Conservation (phyloP, 768 basidiomycete species). For the Amanita fuliginea region DNA sequence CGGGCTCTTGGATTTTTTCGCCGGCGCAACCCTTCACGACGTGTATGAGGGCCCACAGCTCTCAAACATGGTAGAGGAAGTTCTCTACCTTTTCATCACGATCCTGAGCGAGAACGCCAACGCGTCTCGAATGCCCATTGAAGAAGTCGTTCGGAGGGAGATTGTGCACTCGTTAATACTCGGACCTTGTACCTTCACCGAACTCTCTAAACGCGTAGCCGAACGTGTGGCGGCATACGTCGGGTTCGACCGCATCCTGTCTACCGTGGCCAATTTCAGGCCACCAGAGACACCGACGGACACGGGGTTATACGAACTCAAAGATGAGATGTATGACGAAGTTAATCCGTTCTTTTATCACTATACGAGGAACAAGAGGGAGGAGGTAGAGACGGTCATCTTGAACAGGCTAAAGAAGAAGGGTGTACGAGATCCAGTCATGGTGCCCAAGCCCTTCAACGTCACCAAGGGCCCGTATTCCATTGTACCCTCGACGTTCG, state of each 20-base stretch:
- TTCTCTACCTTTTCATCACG: slow-evolving; percentile 78
- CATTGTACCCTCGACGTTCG: slow-evolving; percentile 49
- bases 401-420: slow-evolving; percentile 55
- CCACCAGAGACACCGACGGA: slow-evolving; percentile 72
- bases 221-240: slow-evolving; percentile 82
- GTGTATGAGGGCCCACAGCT: slow-evolving; percentile 42
- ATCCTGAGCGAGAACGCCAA: slow-evolving; percentile 76
- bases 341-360: slow-evolving; percentile 96
- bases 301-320: slow-evolving; percentile 80
- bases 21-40: slow-evolving; percentile 24
- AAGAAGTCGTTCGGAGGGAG: slow-evolving; percentile 63
- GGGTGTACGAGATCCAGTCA: slow-evolving; percentile 50
- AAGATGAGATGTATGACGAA: slow-evolving; percentile 71
- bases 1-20: slow-evolving; percentile 71
- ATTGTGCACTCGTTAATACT: slow-evolving; percentile 86
- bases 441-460: slow-evolving; percentile 62
- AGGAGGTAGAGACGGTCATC: slow-evolving; percentile 77
- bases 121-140: slow-evolving; percentile 56
- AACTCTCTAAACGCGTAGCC: slow-evolving; percentile 82
- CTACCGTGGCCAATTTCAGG: slow-evolving; percentile 72
- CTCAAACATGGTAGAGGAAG: slow-evolving; percentile 84
- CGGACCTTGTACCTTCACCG: slow-evolving; percentile 81
- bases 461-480: slow-evolving; percentile 63
- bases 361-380: slow-evolving; percentile 87
- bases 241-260: slow-evolving; percentile 64